Evolutionary conservation across 768 basidiomycete species (phyloP), one percentile per base, ranked within the genome.

Genomic region (Mycena polygramma): DNA sequence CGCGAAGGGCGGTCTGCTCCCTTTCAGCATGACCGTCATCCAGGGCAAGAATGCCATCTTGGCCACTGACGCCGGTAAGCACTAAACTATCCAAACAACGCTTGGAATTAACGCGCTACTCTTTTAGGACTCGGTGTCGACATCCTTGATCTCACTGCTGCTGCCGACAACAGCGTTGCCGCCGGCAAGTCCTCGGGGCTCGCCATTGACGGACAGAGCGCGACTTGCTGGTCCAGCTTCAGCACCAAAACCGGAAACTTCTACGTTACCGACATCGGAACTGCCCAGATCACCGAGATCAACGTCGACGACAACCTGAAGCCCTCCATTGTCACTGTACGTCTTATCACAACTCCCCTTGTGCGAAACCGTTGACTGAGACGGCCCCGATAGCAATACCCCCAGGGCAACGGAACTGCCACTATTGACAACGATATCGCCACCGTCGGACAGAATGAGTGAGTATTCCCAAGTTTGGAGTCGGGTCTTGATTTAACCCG

Each of bases 1-100:
- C 15, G 71, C 81, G 4, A 62, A 72, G 19, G 85, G 86, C 39
- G 87, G 86, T 8, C 76, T 84, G 1, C 80, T 87, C 20, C 86
- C 86, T 2, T 88, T 88, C 81, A 83, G 83, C n/a, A 82, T 87
- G 84, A 82, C 81, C 8, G 59, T 83, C 57, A 81, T 85, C 52
- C 74, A 81, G 70, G 80, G 80, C 22, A 81, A 80, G 77, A 80
- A 82, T 45, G 83, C 83, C 10, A 75, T 84, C 57, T 74, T 85
- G 8, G 82, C 81, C 2, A 82, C 82, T 0, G 83, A 85, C 63
- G 79, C 84, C 22, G 82, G 79, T 41, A 15, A 41, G 41, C 15
- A 10, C 2, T 10, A 41, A 15, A 15, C 41, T 10, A 10, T 5
- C 41, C 11, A 15, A 41, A 41, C 9, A 15, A 15, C 41, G 11